These are phyloP conservation scores for Leccinum aurantiacum DNA, from an alignment of 768 basidiomycete genomes.

Conservation along the genomic window DNA sequence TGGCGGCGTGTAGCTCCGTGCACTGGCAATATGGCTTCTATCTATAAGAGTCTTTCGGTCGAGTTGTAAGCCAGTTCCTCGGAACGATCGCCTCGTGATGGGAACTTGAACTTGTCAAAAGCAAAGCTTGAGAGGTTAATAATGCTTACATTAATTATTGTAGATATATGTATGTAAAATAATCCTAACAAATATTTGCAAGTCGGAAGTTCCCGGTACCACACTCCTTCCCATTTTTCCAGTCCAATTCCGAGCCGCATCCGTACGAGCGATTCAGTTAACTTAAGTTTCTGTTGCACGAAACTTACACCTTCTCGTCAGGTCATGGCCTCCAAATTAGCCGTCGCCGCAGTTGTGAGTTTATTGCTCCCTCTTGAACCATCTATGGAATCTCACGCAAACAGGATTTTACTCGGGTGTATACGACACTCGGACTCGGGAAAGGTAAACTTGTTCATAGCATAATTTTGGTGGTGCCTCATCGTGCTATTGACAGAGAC, in stretches of 20 bases:
- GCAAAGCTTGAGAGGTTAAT: neutral
- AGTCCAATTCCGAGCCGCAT: conserved; percentile 16
- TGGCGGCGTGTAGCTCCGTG: neutral
- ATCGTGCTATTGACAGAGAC: conserved; percentile 59
- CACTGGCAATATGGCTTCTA: neutral
- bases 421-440: conserved; percentile 78
- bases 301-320: conserved; percentile 7
- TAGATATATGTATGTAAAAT: neutral
- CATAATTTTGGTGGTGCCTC: neutral
- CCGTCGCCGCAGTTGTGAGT: conserved; percentile 63
- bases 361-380: neutral
- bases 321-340: conserved; percentile 71
- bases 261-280: conserved; percentile 14
- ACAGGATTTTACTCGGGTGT: conserved; percentile 84
- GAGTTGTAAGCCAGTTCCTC: neutral
- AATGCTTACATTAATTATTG: neutral
- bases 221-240: conserved; percentile 8
- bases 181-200: conserved; percentile 9
- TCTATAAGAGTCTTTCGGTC: neutral
- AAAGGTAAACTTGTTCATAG: conserved; percentile 53
- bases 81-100: neutral
- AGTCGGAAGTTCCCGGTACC: conserved; percentile 32
- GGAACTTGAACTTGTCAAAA: neutral
- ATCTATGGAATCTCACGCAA: conserved; percentile 9
- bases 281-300: neutral